Conservation (phyloP, 2,329 filamentous ascomycete species). For the Ascochyta rabiei region DNA sequence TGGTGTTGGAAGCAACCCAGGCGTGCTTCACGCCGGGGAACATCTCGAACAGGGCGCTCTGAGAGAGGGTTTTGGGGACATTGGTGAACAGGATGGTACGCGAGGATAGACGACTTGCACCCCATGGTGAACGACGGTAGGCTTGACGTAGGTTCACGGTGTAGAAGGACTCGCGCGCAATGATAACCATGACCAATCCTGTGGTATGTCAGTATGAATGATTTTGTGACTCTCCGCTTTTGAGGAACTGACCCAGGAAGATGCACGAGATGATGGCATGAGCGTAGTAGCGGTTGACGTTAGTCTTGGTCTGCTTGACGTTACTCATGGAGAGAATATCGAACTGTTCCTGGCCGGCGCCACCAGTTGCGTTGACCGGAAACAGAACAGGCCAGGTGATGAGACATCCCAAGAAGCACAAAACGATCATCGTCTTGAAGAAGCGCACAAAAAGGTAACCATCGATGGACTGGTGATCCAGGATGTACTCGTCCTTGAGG, state of each 20-base stretch:
- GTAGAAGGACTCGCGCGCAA: constrained; percentile 54
- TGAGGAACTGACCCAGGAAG: constrained; percentile 43
- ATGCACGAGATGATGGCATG: constrained; percentile 52
- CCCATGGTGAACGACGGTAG: constrained; percentile 52
- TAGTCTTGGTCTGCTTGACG: constrained; percentile 35
- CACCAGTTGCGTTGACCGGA: constrained; percentile 54
- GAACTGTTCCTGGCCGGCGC: constrained; percentile 44
- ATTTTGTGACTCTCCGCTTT: not conserved
- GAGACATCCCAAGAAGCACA: constrained; percentile 51
- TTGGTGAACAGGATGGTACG: constrained; percentile 57
- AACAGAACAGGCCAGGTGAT: constrained; percentile 57
- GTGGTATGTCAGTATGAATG: constrained; percentile 1
- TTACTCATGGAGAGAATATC: constrained; percentile 50
- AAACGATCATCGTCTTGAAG: constrained; percentile 52
- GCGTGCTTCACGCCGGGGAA: constrained; percentile 50
- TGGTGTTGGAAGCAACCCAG: constrained; percentile 56
- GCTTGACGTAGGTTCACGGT: constrained; percentile 57
- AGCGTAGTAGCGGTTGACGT: constrained; percentile 51
- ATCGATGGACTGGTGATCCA: constrained; percentile 57
- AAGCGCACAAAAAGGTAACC: constrained; percentile 56
- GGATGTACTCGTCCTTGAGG: constrained; percentile 53
- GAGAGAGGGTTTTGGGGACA: constrained; percentile 51
- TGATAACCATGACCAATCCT: constrained; percentile 51
- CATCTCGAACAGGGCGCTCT: constrained; percentile 49
- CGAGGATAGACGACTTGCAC: constrained; percentile 53